These are phyloP conservation scores for Cutaneotrichosporon sp. DNA, from an alignment of 1,284 basidiomycete genomes.

Conservation along the genomic window DNA sequence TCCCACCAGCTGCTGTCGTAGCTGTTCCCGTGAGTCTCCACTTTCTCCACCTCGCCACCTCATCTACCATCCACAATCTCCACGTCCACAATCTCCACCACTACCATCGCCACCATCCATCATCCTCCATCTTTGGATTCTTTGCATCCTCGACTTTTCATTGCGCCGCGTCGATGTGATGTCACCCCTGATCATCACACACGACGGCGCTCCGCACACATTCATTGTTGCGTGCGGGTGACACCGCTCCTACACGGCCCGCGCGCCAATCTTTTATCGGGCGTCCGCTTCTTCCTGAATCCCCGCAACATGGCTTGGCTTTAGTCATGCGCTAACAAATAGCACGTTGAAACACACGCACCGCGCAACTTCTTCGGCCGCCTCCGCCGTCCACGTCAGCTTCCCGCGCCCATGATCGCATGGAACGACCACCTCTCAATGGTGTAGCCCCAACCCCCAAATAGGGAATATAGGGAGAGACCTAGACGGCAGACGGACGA, in stretches of 20 bases:
- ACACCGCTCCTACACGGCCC: background rate
- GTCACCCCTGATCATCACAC: background rate
- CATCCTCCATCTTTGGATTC: background rate
- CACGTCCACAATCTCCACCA: too few relatives aligned
- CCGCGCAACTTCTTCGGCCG: conserved; percentile 9
- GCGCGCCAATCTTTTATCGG: background rate
- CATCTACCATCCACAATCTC: background rate
- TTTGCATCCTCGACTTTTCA: background rate
- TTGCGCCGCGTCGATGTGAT: too few relatives aligned
- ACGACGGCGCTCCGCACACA: background rate
- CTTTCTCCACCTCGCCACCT: background rate
- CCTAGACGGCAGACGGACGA: background rate
- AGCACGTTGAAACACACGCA: conserved; percentile 17
- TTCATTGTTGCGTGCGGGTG: background rate
- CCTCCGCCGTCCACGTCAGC: background rate
- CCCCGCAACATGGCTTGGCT: background rate
- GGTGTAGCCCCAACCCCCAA: conserved; percentile 13
- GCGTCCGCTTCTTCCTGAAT: background rate
- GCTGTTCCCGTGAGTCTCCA: conserved; percentile 15
- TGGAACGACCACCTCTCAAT: conserved; percentile 33
- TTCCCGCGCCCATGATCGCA: conserved; percentile 13
- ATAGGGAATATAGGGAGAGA: background rate
- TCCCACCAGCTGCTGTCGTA: conserved; percentile 2
- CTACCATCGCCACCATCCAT: background rate
- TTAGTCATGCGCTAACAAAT: background rate